Conservation (phyloP, 139 green algal species). For the Chlorella sp. region DNA sequence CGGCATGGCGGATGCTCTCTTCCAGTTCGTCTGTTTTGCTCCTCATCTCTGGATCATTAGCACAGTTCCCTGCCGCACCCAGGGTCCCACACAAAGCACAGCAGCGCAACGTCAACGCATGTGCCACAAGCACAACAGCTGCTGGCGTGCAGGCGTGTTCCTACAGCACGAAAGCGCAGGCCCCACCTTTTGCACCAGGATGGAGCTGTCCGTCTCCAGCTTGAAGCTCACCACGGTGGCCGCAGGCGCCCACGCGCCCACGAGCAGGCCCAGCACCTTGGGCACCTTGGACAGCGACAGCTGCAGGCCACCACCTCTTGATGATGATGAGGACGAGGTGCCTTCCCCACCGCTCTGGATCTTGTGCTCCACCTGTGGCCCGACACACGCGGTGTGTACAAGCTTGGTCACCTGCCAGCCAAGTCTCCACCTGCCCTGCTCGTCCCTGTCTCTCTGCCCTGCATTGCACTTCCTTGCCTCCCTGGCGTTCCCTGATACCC, state of each 20-base stretch:
- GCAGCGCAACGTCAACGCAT: not conserved
- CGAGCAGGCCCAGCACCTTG: slow-evolving; percentile 87
- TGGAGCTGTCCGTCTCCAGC: slow-evolving; percentile 86
- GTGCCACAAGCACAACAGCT: not conserved
- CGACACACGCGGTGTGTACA: too few relatives aligned
- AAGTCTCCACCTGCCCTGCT: too few relatives aligned
- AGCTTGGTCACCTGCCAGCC: too few relatives aligned
- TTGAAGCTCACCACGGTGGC: slow-evolving; percentile 96
- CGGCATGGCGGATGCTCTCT: too few relatives aligned
- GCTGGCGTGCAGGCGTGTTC: not conserved
- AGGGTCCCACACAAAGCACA: not conserved
- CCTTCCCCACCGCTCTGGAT: slow-evolving; percentile 87
- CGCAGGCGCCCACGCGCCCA: slow-evolving; percentile 69
- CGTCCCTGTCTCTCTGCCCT: too few relatives aligned
- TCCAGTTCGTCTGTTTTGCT: too few relatives aligned
- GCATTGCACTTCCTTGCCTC: too few relatives aligned
- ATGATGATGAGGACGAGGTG: too few relatives aligned
- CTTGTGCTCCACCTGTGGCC: slow-evolving; percentile 87
- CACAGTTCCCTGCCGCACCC: too few relatives aligned
- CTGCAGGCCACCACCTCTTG: too few relatives aligned
- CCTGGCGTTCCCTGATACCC: too few relatives aligned
- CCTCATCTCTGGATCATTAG: too few relatives aligned
- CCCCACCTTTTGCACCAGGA: slow-evolving; percentile 23
- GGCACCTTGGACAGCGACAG: slow-evolving; percentile 50
- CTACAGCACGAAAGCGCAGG: not conserved